Evolutionary conservation across 371 early-diverging fungal genomes (phyloP).

Genomic region (Encephalitozoon hellem): DNA sequence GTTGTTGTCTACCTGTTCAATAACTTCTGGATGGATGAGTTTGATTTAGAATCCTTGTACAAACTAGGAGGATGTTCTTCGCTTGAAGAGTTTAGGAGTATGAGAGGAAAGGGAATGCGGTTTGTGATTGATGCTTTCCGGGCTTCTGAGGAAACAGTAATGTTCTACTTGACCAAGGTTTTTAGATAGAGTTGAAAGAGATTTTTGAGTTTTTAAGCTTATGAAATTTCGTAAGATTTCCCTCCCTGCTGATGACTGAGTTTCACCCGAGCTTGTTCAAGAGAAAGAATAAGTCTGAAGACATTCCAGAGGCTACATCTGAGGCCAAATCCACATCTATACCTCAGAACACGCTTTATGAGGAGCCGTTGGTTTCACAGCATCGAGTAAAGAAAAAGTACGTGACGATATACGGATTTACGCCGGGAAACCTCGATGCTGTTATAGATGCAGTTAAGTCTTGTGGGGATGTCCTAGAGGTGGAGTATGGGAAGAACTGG

Average conservation of each 20-base stretch:
- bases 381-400: constrained; percentile 7
- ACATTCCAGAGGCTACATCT: background rate
- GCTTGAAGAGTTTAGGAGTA: constrained; percentile 13
- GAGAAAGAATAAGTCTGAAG: constrained; percentile 4
- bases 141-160: constrained; percentile 25
- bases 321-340: constrained; percentile 15
- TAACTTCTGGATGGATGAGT: constrained; percentile 8
- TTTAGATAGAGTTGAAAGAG: background rate
- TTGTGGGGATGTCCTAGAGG: constrained; percentile 38
- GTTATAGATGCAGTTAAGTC: constrained; percentile 45
- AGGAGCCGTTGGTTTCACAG: background rate
- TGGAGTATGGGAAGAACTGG: constrained; percentile 59
- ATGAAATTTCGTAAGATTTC: background rate
- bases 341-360: constrained; percentile 47
- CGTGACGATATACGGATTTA: constrained; percentile 56
- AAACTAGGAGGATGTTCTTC: background rate
- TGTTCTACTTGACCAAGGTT: constrained; percentile 34
- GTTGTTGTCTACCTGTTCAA: constrained; percentile 1
- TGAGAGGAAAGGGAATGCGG: constrained; percentile 7
- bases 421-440: constrained; percentile 42
- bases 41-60: background rate
- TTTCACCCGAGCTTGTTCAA: constrained; percentile 35
- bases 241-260: background rate
- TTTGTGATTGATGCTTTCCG: constrained; percentile 51
- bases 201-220: background rate